A percentile compares a stretch with the other conserved stretches of the same genome.
Conservation (phyloP, 2,329 filamentous ascomycete genomes). For the Graphilbum fragrans region DNA sequence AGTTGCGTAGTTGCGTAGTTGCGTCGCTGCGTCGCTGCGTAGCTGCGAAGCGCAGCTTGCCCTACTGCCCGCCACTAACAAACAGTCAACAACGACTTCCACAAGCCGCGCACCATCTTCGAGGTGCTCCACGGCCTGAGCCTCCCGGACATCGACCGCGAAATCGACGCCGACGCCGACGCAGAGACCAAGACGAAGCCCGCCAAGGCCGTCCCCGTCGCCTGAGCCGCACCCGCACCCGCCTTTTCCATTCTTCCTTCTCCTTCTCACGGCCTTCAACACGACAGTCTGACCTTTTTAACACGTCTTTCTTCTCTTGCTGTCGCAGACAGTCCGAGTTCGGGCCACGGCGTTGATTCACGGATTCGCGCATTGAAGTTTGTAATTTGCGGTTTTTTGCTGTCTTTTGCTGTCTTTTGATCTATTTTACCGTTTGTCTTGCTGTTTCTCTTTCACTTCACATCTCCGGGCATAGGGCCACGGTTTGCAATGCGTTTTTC, state of each 20-base stretch:
- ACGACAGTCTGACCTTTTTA: neutral
- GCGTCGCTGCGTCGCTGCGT: too few species aligned
- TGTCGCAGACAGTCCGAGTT: too few species aligned
- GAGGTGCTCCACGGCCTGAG: conserved; percentile 69
- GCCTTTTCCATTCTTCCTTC: conserved; percentile 3
- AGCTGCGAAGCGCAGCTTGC: too few species aligned
- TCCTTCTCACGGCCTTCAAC: neutral
- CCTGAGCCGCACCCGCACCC: neutral
- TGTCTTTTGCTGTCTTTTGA: too few species aligned
- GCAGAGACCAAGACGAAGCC: neutral
- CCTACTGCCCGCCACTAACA: too few species aligned
- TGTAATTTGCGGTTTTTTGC: too few species aligned
- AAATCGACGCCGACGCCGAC: conserved; percentile 18
- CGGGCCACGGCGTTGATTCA: too few species aligned
- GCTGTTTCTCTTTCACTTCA: conserved; percentile 10
- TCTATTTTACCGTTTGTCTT: conserved; percentile 2
- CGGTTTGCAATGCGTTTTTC: conserved; percentile 13
- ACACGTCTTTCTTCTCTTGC: too few species aligned
- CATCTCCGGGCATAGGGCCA: neutral
- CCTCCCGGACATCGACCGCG: conserved; percentile 49
- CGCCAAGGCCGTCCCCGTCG: neutral
- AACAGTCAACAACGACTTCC: conserved; percentile 94
- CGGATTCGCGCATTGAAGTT: too few species aligned
- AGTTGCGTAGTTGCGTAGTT: too few species aligned
- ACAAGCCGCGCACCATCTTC: conserved; percentile 70